Evolutionary conservation across 1,284 basidiomycete species (phyloP).

Genomic region (Puccinia triticina): DNA sequence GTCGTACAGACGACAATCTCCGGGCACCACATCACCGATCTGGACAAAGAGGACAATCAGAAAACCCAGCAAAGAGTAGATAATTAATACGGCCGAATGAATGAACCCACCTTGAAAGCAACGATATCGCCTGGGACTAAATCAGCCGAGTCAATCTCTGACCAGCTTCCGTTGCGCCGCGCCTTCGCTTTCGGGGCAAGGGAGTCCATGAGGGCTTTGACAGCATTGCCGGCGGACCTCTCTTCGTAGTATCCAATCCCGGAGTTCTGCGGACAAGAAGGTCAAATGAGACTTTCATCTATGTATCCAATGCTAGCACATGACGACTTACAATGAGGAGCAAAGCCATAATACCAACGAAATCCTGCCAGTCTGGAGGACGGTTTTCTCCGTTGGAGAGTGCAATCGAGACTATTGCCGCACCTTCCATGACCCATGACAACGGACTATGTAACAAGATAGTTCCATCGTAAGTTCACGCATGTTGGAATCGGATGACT

Average conservation of each 20-base stretch:
- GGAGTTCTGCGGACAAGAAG: conserved; percentile 68
- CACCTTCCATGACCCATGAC: conserved; percentile 99
- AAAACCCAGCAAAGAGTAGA: conserved; percentile 69
- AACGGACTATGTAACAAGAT: no score
- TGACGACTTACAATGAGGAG: conserved; percentile 68
- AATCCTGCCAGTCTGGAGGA: conserved; percentile 95
- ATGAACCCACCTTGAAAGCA: conserved; percentile 90
- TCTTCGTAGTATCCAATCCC: conserved; percentile 98
- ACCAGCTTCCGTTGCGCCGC: conserved; percentile 79
- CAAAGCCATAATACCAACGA: conserved; percentile 90
- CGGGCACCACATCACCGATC: conserved; percentile 49
- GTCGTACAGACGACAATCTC: conserved; percentile 45
- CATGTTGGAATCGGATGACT: no score
- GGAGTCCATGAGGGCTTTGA: conserved; percentile 99
- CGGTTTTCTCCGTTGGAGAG: conserved; percentile 86
- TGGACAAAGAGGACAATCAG: not conserved
- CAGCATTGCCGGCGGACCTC: conserved; percentile 92
- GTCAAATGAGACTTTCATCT: not conserved
- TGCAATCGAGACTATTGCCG: conserved; percentile 91
- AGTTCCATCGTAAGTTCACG: no score
- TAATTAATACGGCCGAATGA: conserved; percentile 70
- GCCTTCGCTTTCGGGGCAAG: conserved; percentile 95
- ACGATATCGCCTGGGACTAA: conserved; percentile 93
- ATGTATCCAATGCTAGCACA: not conserved
- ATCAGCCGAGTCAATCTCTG: conserved; percentile 75